Conservation (phyloP, 129 eudicot genomes). For the Mikania micrantha region DNA sequence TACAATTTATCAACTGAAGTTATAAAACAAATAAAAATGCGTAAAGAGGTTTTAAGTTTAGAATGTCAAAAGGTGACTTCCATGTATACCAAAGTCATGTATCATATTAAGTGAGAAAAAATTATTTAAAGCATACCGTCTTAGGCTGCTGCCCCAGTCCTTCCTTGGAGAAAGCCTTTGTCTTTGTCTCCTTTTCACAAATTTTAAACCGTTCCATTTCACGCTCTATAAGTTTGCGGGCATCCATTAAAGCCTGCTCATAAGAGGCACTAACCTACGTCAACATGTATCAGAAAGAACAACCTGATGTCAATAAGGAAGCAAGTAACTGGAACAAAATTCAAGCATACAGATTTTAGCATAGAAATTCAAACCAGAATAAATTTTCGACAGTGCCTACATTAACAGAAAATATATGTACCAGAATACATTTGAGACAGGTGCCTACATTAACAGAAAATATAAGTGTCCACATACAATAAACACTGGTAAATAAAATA, state of each 20-base stretch:
- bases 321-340: conserved; percentile 10
- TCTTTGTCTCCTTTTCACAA: conserved; percentile 93
- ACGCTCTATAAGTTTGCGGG: conserved; percentile 83
- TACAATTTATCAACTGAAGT: not conserved
- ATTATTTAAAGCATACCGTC: conserved; percentile 42
- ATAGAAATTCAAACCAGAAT: not conserved
- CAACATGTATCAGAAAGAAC: conserved; percentile 58
- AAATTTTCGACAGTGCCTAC: not conserved
- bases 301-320: conserved; percentile 42
- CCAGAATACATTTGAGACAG: conserved; percentile 2
- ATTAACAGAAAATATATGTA: not conserved
- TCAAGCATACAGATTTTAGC: conserved; percentile 15
- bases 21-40: not conserved
- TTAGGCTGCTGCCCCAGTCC: conserved; percentile 96
- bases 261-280: conserved; percentile 99
- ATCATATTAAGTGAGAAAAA: not conserved
- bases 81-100: not conserved
- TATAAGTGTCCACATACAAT: conserved; percentile 6
- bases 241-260: conserved; percentile 99
- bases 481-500: not conserved
- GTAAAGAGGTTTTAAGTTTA: not conserved
- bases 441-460: not conserved
- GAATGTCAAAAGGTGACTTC: not conserved
- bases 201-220: conserved; percentile 96
- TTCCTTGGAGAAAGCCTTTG: conserved; percentile 94